Percentiles rank a stretch among this genome's conserved stretches.
Evolutionary conservation across 768 basidiomycete species (phyloP).

Genomic region (Daedaleopsis sinensis): DNA sequence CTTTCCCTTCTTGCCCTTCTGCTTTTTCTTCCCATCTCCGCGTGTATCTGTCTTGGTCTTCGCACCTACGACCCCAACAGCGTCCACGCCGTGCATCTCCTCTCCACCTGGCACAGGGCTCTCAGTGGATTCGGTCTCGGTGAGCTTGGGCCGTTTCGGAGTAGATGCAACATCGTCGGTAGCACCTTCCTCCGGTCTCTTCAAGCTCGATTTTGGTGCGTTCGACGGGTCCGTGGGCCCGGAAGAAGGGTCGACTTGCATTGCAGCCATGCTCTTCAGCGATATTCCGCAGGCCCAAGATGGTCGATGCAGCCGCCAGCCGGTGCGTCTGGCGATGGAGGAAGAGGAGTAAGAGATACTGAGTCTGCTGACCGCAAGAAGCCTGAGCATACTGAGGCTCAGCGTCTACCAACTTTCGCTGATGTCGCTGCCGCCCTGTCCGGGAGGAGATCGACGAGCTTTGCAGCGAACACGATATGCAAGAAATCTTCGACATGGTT

Average conservation of each 20-base stretch:
- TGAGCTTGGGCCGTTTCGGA: slow-evolving; percentile 14
- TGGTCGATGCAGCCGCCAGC: background rate
- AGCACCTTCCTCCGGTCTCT: slow-evolving; percentile 13
- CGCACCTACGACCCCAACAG: background rate
- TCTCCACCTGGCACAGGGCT: background rate
- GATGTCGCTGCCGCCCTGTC: background rate
- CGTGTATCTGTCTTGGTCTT: slow-evolving; percentile 6
- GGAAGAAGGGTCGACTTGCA: slow-evolving; percentile 10
- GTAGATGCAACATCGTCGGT: background rate
- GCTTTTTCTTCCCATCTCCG: slow-evolving; percentile 7
- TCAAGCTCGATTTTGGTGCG: slow-evolving; percentile 4
- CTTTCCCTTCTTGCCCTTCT: slow-evolving; percentile 19
- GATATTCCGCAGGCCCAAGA: background rate
- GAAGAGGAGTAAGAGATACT: background rate
- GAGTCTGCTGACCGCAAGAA: slow-evolving; percentile 5
- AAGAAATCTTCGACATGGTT: too few species aligned
- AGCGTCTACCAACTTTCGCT: background rate
- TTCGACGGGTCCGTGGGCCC: background rate
- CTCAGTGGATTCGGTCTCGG: background rate
- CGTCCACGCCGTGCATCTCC: background rate
- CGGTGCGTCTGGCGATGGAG: background rate
- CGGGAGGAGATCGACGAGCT: too few species aligned
- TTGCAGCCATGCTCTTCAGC: background rate
- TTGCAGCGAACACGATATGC: too few species aligned
- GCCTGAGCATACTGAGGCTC: slow-evolving; percentile 9